Base-by-base conservation (phyloP, 108 stramenopile species). In the Fistulifera pelliculosa region DNA sequence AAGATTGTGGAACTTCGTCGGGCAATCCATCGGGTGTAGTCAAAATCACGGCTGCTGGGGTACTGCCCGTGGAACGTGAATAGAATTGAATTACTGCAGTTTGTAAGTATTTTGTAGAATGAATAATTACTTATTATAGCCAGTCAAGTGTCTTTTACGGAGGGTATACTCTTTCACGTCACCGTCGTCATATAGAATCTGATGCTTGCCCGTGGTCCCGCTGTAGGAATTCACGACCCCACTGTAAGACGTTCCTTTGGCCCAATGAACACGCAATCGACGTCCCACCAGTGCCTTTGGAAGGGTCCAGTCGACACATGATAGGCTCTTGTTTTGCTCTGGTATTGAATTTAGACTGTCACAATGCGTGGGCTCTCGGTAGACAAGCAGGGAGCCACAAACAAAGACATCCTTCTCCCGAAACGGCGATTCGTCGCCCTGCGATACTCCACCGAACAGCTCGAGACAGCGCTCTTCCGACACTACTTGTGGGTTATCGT, bases 21-120 rank as follows among this genome's bases (percentile, higher is more conserved):
- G 89, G 89, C 27, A 67, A 28, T 22, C 85, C 89, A 0, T 43
- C 22, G 16, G 62, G 47, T 19, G 54, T 43, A 16, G 60, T 91
- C 27, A 61, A 56, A 5, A 76, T 91, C 71, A 70, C 58, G 31
- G 68, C 72, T 44, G 77, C 74, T 50, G 89, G 89, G 48, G 69
- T 90, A 27, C 41, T 83, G 61, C 60, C 54, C n/a, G 59, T 60
- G 11, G 58, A 54, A 0, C 64, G 35, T 54, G 52, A 59, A 11
- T 35, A 64, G 23, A 39, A 47, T n/a, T n/a, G n/a, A n/a, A n/a
- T n/a, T n/a, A n/a, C n/a, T n/a, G n/a, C n/a, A n/a, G n/a, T n/a
- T n/a, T n/a, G n/a, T n/a, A n/a, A n/a, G n/a, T n/a, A n/a, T n/a
- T n/a, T n/a, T n/a, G n/a, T n/a, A n/a, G 17, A 27, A 41, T 4